Conservation (phyloP, 2,329 filamentous ascomycete genomes). For the Epichloe coenophiala region DNA sequence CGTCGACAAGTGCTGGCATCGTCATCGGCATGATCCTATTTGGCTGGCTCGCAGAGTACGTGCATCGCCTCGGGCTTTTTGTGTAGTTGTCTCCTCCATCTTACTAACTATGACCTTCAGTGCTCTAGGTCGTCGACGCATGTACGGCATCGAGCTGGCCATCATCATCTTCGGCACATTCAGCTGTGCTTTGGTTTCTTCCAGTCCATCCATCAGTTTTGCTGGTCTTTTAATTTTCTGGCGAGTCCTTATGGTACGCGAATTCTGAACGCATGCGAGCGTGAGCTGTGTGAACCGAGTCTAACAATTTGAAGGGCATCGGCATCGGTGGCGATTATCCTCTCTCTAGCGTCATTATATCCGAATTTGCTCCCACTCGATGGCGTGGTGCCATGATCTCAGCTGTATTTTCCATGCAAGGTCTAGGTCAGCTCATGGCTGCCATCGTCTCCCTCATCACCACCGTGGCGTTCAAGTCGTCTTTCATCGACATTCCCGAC, state of each 20-base stretch:
- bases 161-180: slow-evolving; percentile 61
- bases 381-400: slow-evolving; percentile 78
- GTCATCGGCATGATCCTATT: slow-evolving; percentile 67
- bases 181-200: slow-evolving; percentile 48
- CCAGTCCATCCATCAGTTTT: slow-evolving; percentile 45
- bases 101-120: slow-evolving; percentile 12
- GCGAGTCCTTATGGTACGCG: slow-evolving; percentile 56
- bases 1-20: slow-evolving; percentile 67
- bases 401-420: slow-evolving; percentile 75
- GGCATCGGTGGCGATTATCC: slow-evolving; percentile 78
- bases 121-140: slow-evolving; percentile 59
- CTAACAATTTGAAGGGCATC: slow-evolving; percentile 35
- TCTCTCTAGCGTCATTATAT: slow-evolving; percentile 65
- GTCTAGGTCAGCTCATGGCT: slow-evolving; percentile 62
- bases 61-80: slow-evolving; percentile 2
- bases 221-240: slow-evolving; percentile 57
- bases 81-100: not conserved
- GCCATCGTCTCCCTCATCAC: slow-evolving; percentile 59
- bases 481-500: slow-evolving; percentile 29
- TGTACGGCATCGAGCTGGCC: slow-evolving; percentile 69
- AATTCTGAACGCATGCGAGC: not conserved
- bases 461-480: slow-evolving; percentile 46
- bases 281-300: not conserved
- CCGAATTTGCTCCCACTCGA: slow-evolving; percentile 71
- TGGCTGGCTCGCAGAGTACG: slow-evolving; percentile 58